Base-by-base conservation (phyloP, 2,329 filamentous ascomycete species). In the Claviceps quebecensis region DNA sequence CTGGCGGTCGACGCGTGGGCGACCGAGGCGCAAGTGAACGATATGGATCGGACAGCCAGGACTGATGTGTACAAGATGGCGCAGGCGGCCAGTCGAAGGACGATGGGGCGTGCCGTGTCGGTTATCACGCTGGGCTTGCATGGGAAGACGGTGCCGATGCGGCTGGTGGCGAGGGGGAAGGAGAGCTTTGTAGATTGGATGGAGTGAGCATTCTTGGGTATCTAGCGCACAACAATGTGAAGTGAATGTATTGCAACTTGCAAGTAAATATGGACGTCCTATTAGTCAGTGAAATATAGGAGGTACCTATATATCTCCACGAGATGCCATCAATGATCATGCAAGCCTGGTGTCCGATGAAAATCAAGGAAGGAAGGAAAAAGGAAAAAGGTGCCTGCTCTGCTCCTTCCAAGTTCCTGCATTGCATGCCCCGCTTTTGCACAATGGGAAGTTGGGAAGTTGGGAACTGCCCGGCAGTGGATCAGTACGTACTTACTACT, bases 91-190 rank as follows among this genome's bases (percentile, higher is more conserved):
- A 76, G 77, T 29, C 66, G 74, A 53, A 63, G 69, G 49, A 71
- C 76, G 50, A 61, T 88, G 47, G 66, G 65, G 52, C 67, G 71
- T 36, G 80, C 84, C 58, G 73, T 69, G 29, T 77, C 76, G n/a
- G 66, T 86, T 52, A 73, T 91, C 54, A 89, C 86, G 54, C 69
- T 91, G 57, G 86, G 87, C 68, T 71, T 91, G 65, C 73, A 80
- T 34, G 73, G 69, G n/a, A 70, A 66, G 22, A 69, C 70, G 5
- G 78, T 91, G 37, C 82, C 83, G 0, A 69, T 91, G 41, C 69
- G 84, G 56, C 66, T 91, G 56, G 82, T 87, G 9, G 79, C 69
- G 68, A 78, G 83, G 57, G 86, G 86, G 0, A 67, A 76, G 56
- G 87, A 90, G 72, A 75, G 76, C 59, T 89, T 90, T 67, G 67